phyloP scores from a whole-genome alignment of 805 yeast species.

The Wickerhamiella allomyrinae region DNA sequence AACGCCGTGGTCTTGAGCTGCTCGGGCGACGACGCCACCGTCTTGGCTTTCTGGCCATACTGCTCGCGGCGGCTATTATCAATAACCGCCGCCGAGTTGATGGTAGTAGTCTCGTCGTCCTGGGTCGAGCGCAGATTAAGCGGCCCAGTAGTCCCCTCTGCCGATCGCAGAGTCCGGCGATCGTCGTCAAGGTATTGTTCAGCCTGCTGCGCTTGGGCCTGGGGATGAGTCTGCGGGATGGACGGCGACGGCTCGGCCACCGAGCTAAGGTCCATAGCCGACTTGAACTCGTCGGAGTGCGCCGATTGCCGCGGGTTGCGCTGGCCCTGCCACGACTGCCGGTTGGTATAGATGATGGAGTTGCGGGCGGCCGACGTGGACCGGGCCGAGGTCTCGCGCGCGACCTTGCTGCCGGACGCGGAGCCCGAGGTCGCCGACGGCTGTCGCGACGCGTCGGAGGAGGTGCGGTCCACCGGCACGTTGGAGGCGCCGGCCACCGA shows the following conservation, averaged over 20 bases:
- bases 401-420: constrained; percentile 2
- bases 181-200: too few relatives aligned
- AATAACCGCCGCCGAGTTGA: too few relatives aligned
- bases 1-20: too few relatives aligned
- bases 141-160: too few relatives aligned
- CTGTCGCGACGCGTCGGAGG: neutral
- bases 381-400: constrained; percentile 15
- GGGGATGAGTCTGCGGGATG: neutral
- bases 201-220: too few relatives aligned
- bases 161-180: too few relatives aligned
- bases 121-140: too few relatives aligned
- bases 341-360: constrained; percentile 17
- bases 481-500: neutral
- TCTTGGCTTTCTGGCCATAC: neutral
- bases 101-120: too few relatives aligned
- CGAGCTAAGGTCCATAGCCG: neutral
- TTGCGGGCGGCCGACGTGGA: constrained; percentile 18
- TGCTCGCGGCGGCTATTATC: too few relatives aligned
- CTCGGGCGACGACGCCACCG: too few relatives aligned
- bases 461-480: neutral
- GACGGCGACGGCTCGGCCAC: neutral
- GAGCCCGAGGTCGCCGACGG: neutral
- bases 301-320: neutral
- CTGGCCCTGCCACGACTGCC: constrained; percentile 10
- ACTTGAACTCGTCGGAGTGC: neutral